Percentiles rank a stretch among this genome's conserved stretches.
Conservation (phyloP, 768 basidiomycete genomes). For the Pulveroboletus sp. region DNA sequence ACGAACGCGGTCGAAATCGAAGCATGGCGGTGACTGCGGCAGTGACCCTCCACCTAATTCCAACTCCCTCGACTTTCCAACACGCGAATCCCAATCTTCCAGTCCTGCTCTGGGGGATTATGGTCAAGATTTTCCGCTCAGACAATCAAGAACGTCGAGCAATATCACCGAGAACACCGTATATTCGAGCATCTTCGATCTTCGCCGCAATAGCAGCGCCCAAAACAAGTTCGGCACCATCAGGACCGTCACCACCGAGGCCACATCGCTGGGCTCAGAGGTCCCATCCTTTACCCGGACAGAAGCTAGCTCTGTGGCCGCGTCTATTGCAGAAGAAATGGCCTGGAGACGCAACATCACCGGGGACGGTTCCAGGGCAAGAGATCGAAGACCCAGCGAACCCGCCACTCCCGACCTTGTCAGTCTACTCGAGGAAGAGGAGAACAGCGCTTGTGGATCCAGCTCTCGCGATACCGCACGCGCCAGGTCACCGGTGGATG, state of each 20-base stretch:
- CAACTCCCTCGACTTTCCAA: conserved; percentile 29
- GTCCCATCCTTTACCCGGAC: conserved; percentile 60
- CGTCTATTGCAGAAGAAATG: conserved; percentile 43
- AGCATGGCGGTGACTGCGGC: conserved; percentile 10
- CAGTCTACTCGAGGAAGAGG: conserved; percentile 71
- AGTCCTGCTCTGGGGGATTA: conserved; percentile 33
- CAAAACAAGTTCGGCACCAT: conserved; percentile 74
- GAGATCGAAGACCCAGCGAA: conserved; percentile 68
- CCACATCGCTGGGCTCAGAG: conserved; percentile 63
- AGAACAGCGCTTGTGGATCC: conserved; percentile 48
- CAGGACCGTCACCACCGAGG: conserved; percentile 78
- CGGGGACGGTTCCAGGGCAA: conserved; percentile 28
- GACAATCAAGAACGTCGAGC: conserved; percentile 65
- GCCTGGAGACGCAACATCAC: conserved; percentile 36
- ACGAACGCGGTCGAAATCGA: conserved; percentile 35
- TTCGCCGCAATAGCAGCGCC: conserved; percentile 39
- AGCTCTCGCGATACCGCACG: conserved; percentile 36
- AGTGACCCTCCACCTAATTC: conserved; percentile 11
- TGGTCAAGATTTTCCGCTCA: conserved; percentile 35
- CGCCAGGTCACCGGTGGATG: conserved; percentile 16
- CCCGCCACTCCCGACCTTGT: conserved; percentile 57
- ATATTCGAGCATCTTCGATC: conserved; percentile 67
- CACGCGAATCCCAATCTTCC: conserved; percentile 35
- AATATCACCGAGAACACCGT: conserved; percentile 52
- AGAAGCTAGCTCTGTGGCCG: conserved; percentile 60